A percentile compares a stretch with the other conserved stretches of the same genome.
Conservation (phyloP, 2,329 filamentous ascomycete genomes). For the Lachnellula willkommii region DNA sequence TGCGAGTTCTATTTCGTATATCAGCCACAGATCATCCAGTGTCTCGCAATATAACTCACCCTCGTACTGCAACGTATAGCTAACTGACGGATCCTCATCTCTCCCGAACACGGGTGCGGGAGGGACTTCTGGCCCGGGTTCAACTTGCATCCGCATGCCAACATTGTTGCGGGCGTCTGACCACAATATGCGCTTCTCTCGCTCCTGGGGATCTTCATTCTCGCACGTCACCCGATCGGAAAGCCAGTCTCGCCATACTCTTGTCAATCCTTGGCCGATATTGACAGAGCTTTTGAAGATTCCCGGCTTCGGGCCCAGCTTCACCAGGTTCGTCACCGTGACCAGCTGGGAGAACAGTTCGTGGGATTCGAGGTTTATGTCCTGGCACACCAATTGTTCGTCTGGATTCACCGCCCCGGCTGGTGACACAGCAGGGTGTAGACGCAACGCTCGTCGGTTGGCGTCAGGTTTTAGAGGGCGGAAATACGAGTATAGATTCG, state of each 20-base stretch:
- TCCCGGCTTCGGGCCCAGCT: conserved; percentile 54
- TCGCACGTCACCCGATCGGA: conserved; percentile 26
- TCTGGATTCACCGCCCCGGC: conserved; percentile 24
- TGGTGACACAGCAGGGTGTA: conserved; percentile 23
- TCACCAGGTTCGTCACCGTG: conserved; percentile 62
- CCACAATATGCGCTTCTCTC: conserved; percentile 57
- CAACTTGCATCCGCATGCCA: conserved; percentile 63
- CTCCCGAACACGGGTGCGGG: conserved; percentile 44
- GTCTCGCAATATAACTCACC: conserved; percentile 43
- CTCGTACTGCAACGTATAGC: conserved; percentile 67
- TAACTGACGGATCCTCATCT: conserved; percentile 56
- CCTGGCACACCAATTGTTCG: conserved; percentile 49
- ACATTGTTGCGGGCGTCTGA: conserved; percentile 57
- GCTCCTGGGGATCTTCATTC: conserved; percentile 15
- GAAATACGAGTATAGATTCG: conserved; percentile 17
- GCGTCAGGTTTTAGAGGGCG: conserved; percentile 14
- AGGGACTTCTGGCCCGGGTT: conserved; percentile 42
- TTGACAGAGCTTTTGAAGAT: conserved; percentile 61
- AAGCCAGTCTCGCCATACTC: conserved; percentile 71
- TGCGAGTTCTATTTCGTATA: conserved; percentile 54
- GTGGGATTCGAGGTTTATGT: conserved; percentile 59
- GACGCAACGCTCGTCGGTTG: conserved; percentile 10
- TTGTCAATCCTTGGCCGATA: conserved; percentile 61
- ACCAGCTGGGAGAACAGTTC: conserved; percentile 74
- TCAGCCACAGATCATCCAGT: conserved; percentile 3